Conservation (phyloP, 164 flowering plant species). For the Brasenia schreberi region DNA sequence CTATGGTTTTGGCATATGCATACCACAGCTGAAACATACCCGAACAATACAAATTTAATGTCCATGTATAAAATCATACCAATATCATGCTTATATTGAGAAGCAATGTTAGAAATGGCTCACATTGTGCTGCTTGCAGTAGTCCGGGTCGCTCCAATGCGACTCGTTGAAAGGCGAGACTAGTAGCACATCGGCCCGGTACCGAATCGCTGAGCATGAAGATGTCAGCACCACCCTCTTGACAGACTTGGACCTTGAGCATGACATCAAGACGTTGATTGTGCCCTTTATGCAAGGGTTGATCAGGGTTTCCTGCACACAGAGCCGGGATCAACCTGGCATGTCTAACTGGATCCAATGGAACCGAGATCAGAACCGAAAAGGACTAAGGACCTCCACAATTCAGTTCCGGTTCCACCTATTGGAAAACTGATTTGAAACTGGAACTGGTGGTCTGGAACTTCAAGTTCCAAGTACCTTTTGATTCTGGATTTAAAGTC, state of each 20-base stretch:
- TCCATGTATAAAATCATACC: no score
- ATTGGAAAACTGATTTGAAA: no score
- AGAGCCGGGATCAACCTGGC: no score
- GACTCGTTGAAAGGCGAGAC: constrained; percentile 72
- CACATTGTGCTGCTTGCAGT: constrained; percentile 74
- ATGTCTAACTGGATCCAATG: no score
- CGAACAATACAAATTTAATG: no score
- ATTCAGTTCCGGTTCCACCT: no score
- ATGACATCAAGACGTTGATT: constrained; percentile 62
- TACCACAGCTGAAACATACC: constrained; percentile 55
- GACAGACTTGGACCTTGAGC: constrained; percentile 43
- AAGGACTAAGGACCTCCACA: no score
- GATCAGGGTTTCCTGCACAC: constrained; percentile 49
- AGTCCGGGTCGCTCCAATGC: constrained; percentile 85
- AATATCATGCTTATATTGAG: no score
- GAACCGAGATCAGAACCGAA: no score
- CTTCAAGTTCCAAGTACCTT: no score
- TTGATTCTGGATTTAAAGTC: no score
- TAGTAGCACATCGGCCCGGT: constrained; percentile 44
- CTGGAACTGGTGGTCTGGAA: no score
- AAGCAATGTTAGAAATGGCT: neutral
- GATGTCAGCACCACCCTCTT: constrained; percentile 89
- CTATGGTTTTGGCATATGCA: constrained; percentile 65
- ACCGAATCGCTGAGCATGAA: constrained; percentile 86
- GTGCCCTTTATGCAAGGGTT: constrained; percentile 81